Evolutionary conservation across 352 stramenopile genomes (phyloP), one percentile per base, ranked within the genome.

Genomic region (Blastocystis sp.): DNA sequence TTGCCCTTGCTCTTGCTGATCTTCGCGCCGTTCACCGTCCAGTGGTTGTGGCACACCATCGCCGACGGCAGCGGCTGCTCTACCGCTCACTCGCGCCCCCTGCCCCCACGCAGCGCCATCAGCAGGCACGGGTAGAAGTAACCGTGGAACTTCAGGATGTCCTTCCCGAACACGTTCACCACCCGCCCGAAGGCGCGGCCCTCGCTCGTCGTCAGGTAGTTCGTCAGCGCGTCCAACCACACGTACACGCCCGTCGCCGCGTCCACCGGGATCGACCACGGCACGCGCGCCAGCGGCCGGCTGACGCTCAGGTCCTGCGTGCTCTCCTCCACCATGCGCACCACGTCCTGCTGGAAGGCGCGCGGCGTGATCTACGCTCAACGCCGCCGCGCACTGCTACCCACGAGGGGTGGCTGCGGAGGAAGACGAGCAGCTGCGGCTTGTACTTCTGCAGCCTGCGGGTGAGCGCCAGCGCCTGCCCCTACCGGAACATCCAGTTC

Each of bases 1-100:
- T 99, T 99, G 40, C 96, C 96, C 48, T 98, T 91, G 21, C 94
- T 98, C 91, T 99, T 99, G 89, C 94, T 98, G 91, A 99, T 99
- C 92, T 99, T 99, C 84, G 96, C 94, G 38, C 96, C 95, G 88
- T 99, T 95, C 90, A 97, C 98, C 23, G 96, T 98, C 91, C 97
- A 98, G 91, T 98, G 98, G 66, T 95, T 96, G 91, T 99, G 97
- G 7, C 95, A 96, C 90, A 98, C 98, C 66, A 99, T 92, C 28
- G 93, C 91, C 90, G 96, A 94, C 1, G 96, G 96, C 74, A 98
- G 90, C 40, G 95, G 93, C 53, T 98, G 92, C 40, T 92, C 95
- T 43, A 95, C 94, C 7, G 17, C n/a, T 60, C 34, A 61, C 53
- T 21, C 19, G 9, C 11, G 81, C 41, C 28, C 19, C 19, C 9